These are phyloP conservation scores for Blastocystis sp. DNA, from an alignment of 352 stramenopile genomes.

Conservation along the genomic window DNA sequence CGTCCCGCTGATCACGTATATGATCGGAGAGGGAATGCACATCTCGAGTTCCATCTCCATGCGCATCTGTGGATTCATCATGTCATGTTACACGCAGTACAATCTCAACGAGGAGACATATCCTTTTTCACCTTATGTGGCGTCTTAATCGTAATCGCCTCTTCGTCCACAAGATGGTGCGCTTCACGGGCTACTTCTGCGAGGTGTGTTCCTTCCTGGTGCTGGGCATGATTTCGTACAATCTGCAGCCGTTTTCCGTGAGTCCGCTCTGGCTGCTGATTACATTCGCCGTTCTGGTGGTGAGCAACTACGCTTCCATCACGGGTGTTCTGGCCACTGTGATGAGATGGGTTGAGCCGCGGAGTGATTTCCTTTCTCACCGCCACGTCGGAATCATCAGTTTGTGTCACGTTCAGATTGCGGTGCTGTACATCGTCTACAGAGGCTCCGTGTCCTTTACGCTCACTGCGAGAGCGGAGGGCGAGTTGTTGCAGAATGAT, in stretches of 20 bases:
- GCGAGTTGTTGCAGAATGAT: constrained; percentile 22
- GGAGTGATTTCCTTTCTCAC: background rate
- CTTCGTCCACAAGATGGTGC: constrained; percentile 20
- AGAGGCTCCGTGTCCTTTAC: constrained; percentile 36
- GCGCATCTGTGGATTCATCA: constrained; percentile 51
- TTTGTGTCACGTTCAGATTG: constrained; percentile 14
- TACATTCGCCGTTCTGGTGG: background rate
- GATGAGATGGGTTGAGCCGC: background rate
- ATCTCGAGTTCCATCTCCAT: constrained; percentile 35
- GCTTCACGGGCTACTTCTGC: background rate
- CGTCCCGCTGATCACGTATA: constrained; percentile 17
- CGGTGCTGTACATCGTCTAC: constrained; percentile 19
- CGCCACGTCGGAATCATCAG: no score
- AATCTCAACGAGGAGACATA: constrained; percentile 27
- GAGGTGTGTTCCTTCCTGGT: constrained; percentile 49
- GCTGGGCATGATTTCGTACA: constrained; percentile 46
- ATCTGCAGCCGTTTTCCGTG: constrained; percentile 10
- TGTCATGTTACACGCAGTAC: constrained; percentile 46
- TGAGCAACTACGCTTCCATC: constrained; percentile 6
- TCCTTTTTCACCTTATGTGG: background rate
- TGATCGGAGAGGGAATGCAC: constrained; percentile 34
- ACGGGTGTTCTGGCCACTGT: constrained; percentile 23
- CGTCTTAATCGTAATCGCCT: background rate
- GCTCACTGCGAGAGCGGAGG: constrained; percentile 24
- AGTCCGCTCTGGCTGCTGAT: background rate